Base-by-base conservation (phyloP, 2,329 filamentous ascomycete genomes). In the Fusarium graminum region DNA sequence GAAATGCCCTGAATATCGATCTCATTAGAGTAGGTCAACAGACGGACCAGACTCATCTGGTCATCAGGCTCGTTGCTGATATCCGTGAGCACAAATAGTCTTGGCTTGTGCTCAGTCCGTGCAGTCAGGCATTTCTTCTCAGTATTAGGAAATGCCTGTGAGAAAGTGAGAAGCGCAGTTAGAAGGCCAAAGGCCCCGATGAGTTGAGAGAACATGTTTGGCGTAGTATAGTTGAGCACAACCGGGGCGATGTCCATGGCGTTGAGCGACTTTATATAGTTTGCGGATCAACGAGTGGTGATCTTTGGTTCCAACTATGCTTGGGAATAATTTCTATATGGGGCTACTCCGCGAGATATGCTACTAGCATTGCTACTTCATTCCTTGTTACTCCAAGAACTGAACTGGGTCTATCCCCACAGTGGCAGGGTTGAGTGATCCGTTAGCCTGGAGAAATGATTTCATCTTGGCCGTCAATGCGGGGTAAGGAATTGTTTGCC, bases 31-130 rank as follows among this genome's bases (percentile, higher is more conserved):
- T 83, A 83, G 0, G 80, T 71, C 6, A 83, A 67, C 29, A 80
- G 77, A 3, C 81, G 77, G 3, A 80, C 77, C 1, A 83, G 64
- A 3, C 78, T 82, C 63, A 81, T 76, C 5, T 77, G 74, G 63
- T 83, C 80, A 52, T 82, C 80, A 0, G 80, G 80, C 60, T 83
- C 80, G 62, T 82, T 82, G 38, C 77, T 78, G 22, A 82, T 81
- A 30, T 83, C 80, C 5, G 78, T 78, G 14, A 80, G 51, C 40
- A 82, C 75, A 40, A 81, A 81, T 0, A 80, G 71, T 2, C 75
- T 72, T 0, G 72, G 74, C 52, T 75, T 76, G 7, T 63, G 51
- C 36, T 57, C 39, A 2, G 43, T 51, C 2, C 58, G 39, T 2
- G 58, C 7, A n/a, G 39, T 14, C 4, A 6, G 17, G 4, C 59